Base-by-base conservation (phyloP, 352 stramenopile genomes). In the Aphanomyces stellatus region DNA sequence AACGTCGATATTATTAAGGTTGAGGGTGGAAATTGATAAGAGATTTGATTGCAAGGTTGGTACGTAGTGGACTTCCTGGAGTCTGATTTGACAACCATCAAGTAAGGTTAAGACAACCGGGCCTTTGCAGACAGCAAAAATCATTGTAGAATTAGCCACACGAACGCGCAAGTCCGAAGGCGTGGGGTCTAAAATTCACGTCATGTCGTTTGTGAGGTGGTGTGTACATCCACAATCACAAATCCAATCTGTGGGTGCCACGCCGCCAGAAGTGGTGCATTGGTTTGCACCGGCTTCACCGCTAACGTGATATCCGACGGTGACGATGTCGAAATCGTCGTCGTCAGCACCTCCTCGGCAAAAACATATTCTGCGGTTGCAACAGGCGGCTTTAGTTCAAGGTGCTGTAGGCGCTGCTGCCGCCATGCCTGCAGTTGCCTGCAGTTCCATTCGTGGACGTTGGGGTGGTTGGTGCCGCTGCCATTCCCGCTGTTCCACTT, bases 211-310 rank as follows among this genome's bases (percentile, higher is more conserved):
- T 10, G 46, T 53, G 13, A 53, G 46, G 2, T 53, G 46, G 24
- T 53, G 46, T 10, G 46, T 53, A 28, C 46, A 53, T 53, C 46
- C 46, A 53, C 8, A 53, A 19, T 53, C 46, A 53, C 46, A 53
- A 28, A 53, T 28, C 46, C 46, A 53, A 1, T 53, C 46, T 22
- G 17, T 28, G 22, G 24, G 10, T 1, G 46, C 24, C 24, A 28
- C 24, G 22, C 17, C 25, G 10, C 24, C 17, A 28, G 17, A 19
- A 28, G 13, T 53, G 46, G 24, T 28, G 10, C 17, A 28, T 28
- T 8, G 17, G 13, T 28, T 10, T 22, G 46, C 46, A 15, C 13
- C 2, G 10, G 46, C 17, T 53, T 22, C 46, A 19, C 22, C 46
- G 19, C 25, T 8, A 28, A 28, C 25, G 24, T 28, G 46, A 19